Percentiles rank a stretch among this genome's conserved stretches.
These are phyloP conservation scores for Verticillium alfalfae DNA, from an alignment of 2,329 filamentous ascomycete genomes.

Conservation along the genomic window DNA sequence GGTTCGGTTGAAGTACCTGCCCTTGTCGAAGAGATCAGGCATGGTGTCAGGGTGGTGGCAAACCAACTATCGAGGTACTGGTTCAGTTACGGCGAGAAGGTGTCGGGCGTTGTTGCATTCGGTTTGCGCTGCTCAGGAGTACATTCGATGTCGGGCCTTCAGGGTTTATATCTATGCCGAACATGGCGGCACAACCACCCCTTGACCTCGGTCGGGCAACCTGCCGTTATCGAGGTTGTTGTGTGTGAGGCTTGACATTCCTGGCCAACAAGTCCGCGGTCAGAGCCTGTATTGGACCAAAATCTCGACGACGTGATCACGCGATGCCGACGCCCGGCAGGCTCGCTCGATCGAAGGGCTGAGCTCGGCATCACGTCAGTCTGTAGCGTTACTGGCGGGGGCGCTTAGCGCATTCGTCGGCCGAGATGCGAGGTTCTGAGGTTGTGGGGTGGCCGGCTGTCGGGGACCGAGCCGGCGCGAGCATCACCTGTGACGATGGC, in stretches of 20 bases:
- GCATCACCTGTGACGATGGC: neutral
- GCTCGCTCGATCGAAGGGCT: neutral
- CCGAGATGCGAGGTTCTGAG: neutral
- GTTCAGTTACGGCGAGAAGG: neutral
- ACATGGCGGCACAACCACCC: neutral
- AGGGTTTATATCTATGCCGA: neutral
- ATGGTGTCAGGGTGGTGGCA: neutral
- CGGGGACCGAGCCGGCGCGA: neutral
- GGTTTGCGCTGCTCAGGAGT: neutral
- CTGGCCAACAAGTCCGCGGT: neutral
- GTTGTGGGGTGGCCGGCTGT: neutral
- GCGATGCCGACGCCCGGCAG: neutral
- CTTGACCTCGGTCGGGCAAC: neutral
- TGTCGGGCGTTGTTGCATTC: neutral
- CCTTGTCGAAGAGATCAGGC: neutral
- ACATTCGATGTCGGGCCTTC: neutral
- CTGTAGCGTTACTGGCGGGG: neutral
- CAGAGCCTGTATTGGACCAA: neutral
- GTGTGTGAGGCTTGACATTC: neutral
- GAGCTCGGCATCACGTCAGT: neutral
- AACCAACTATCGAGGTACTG: neutral
- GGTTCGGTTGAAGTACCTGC: slow-evolving; percentile 13
- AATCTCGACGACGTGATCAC: neutral
- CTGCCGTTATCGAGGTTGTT: neutral
- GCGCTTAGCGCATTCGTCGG: neutral